These are phyloP conservation scores for Myxozyma neotropica DNA, from an alignment of 805 yeast genomes.

Conservation along the genomic window DNA sequence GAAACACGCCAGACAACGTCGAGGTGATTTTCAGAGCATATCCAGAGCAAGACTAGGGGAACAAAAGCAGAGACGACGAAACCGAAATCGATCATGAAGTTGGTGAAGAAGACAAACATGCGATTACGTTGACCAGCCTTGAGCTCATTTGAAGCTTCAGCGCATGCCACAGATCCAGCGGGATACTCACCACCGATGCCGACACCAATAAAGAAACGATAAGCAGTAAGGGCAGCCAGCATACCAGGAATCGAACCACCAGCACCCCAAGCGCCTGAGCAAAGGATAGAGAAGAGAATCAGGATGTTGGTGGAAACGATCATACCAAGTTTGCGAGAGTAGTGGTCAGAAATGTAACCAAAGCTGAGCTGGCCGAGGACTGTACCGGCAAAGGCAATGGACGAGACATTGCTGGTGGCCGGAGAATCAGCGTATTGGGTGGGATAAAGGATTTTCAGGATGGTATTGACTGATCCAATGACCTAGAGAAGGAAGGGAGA, in stretches of 20 bases:
- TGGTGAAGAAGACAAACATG: constrained; percentile 87
- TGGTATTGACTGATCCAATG: constrained; percentile 73
- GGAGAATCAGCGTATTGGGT: constrained; percentile 58
- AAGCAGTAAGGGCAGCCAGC: constrained; percentile 79
- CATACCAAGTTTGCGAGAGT: constrained; percentile 84
- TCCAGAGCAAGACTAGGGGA: constrained; percentile 83
- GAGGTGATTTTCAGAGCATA: constrained; percentile 69
- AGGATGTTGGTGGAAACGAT: constrained; percentile 71
- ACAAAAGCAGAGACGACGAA: constrained; percentile 83
- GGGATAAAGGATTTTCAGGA: constrained; percentile 69
- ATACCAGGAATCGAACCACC: constrained; percentile 70
- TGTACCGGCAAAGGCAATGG: constrained; percentile 91
- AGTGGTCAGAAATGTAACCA: constrained; percentile 78
- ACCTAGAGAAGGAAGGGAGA: constrained; percentile 44
- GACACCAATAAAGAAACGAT: constrained; percentile 84
- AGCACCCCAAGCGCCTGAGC: constrained; percentile 87
- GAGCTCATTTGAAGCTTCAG: constrained; percentile 80
- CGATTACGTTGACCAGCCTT: constrained; percentile 86
- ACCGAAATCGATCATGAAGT: constrained; percentile 83
- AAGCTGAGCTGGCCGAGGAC: constrained; percentile 82
- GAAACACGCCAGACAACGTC: constrained; percentile 90
- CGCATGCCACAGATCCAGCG: constrained; percentile 88
- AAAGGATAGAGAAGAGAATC: constrained; percentile 73
- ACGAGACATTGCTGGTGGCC: constrained; percentile 78
- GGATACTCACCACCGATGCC: constrained; percentile 97